phyloP scores from a whole-genome alignment of 2,329 filamentous ascomycete genomes.

The Sporothrix schenckii region DNA sequence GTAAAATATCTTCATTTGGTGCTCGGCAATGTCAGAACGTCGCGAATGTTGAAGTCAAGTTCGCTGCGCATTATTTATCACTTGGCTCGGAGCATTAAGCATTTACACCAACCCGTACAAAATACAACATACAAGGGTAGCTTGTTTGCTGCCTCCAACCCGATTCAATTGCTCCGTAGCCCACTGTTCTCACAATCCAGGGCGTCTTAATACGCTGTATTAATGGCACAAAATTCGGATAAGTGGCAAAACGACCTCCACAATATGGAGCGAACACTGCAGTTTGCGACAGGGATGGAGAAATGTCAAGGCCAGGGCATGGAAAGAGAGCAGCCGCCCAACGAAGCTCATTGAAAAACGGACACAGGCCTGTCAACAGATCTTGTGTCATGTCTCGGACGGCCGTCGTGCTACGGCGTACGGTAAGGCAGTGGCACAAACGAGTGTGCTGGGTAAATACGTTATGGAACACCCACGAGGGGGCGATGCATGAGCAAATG shows the following conservation, averaged over 20 bases:
- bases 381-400: conserved; percentile 16
- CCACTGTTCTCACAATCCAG: background rate
- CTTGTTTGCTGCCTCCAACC: conserved; percentile 20
- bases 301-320: background rate
- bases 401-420: background rate
- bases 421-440: conserved; percentile 13
- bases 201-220: conserved; percentile 10
- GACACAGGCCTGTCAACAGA: background rate
- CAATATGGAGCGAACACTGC: background rate
- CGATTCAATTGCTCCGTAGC: background rate
- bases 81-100: conserved; percentile 23
- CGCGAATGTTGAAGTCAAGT: too few relatives aligned
- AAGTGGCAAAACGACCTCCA: too few relatives aligned
- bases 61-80: background rate
- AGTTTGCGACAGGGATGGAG: background rate
- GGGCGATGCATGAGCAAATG: background rate
- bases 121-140: conserved; percentile 31
- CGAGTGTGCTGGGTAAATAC: background rate
- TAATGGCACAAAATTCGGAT: conserved; percentile 13
- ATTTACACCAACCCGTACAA: conserved; percentile 3
- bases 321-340: background rate
- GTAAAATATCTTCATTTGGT: too few relatives aligned
- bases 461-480: background rate
- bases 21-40: too few relatives aligned
- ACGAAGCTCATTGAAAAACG: background rate